These are phyloP conservation scores for Xylaria hypoxylon DNA, from an alignment of 2,329 filamentous ascomycete genomes.

Conservation along the genomic window DNA sequence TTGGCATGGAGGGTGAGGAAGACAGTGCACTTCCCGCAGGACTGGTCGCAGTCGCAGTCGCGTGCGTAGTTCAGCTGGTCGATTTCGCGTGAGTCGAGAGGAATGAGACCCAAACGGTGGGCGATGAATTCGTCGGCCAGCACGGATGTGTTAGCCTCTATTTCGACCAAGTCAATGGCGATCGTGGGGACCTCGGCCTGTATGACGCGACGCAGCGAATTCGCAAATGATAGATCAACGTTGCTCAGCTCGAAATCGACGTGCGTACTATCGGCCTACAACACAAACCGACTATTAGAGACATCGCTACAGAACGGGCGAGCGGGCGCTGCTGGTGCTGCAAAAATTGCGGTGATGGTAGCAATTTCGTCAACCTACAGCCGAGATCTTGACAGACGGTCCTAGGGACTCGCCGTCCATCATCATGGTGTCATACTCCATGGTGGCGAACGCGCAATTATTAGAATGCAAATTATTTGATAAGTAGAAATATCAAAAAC, in stretches of 20 bases:
- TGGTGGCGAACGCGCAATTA: conserved; percentile 43
- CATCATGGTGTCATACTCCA: conserved; percentile 72
- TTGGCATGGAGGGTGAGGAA: conserved; percentile 85
- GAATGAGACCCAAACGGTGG: conserved; percentile 90
- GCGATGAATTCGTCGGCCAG: conserved; percentile 96
- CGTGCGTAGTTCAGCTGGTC: conserved; percentile 87
- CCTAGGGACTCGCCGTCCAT: conserved; percentile 69
- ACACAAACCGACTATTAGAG: conserved; percentile 42
- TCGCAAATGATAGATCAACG: conserved; percentile 91
- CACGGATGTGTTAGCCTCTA: conserved; percentile 94
- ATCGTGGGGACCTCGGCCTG: conserved; percentile 94
- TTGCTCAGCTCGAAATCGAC: conserved; percentile 93
- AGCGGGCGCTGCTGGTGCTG: neutral
- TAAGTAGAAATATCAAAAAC: too few species aligned
- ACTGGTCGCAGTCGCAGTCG: conserved; percentile 96
- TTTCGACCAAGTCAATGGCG: conserved; percentile 93
- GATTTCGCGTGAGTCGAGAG: conserved; percentile 85
- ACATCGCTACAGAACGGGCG: conserved; percentile 11
- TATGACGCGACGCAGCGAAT: conserved; percentile 90
- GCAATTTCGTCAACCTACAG: conserved; percentile 55
- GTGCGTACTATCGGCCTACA: conserved; percentile 80
- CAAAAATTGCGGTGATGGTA: conserved; percentile 11
- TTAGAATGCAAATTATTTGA: conserved; percentile 2
- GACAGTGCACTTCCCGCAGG: conserved; percentile 92
- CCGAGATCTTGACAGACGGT: conserved; percentile 70